phyloP scores from a whole-genome alignment of 2,329 filamentous ascomycete genomes.

The Ophiostoma angusticollis region DNA sequence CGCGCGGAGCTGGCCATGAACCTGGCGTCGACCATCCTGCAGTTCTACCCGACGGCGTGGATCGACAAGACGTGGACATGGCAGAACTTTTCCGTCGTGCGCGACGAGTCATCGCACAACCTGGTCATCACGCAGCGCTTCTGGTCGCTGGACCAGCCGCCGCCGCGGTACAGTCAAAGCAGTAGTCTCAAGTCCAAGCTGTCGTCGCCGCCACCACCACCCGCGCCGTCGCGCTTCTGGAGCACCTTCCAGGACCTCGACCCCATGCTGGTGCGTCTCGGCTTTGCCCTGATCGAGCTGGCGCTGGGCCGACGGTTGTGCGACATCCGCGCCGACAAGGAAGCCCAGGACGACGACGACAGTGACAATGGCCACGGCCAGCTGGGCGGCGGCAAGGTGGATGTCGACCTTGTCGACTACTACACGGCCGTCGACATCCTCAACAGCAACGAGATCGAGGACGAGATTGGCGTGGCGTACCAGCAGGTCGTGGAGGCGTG shows the following conservation, averaged over 20 bases:
- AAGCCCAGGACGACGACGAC: not conserved
- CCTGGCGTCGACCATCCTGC: constrained; percentile 11
- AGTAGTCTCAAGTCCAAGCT: constrained; percentile 1
- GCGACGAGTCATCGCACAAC: constrained; percentile 6
- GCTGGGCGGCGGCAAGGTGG: too few relatives aligned
- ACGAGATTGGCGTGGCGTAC: constrained; percentile 12
- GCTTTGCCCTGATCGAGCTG: constrained; percentile 13
- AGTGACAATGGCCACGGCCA: not conserved
- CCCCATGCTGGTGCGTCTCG: constrained; percentile 13
- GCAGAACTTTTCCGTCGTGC: constrained; percentile 12
- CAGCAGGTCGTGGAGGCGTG: constrained; percentile 12
- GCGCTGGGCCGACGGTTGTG: constrained; percentile 9
- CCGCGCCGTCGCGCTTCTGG: constrained; percentile 11
- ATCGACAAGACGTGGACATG: constrained; percentile 14
- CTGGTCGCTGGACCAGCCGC: constrained; percentile 9
- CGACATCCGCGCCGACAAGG: constrained; percentile 7
- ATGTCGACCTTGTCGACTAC: constrained; percentile 12
- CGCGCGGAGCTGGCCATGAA: constrained; percentile 11
- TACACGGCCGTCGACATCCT: constrained; percentile 12
- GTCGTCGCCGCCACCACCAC: not conserved
- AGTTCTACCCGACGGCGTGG: constrained; percentile 13
- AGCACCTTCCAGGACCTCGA: constrained; percentile 10
- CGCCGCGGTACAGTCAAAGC: too few relatives aligned
- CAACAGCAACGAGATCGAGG: constrained; percentile 12
- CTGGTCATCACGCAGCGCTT: constrained; percentile 12